Evolutionary conservation across 805 yeast genomes (phyloP).

Genomic region (Helenozyma baotianmanensis): DNA sequence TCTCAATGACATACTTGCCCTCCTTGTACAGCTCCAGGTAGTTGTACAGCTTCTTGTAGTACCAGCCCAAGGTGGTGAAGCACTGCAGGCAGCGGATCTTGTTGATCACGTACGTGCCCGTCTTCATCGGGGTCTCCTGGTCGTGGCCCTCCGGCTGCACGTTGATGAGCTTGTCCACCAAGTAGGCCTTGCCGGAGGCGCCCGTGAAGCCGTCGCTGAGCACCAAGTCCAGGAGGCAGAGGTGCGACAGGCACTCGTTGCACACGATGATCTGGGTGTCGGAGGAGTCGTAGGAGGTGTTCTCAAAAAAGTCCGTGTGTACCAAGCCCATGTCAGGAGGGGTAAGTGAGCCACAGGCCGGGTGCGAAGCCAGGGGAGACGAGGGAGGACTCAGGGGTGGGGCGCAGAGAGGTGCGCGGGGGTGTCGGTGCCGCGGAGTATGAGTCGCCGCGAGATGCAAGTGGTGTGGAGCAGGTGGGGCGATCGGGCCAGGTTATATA

Average conservation of each 20-base stretch:
- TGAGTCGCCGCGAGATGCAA: too few relatives aligned
- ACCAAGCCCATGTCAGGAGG: constrained; percentile 40
- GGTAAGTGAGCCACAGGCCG: too few relatives aligned
- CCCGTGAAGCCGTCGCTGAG: constrained; percentile 38
- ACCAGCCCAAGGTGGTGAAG: constrained; percentile 34
- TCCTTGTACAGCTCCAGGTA: constrained; percentile 38
- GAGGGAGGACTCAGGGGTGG: too few relatives aligned
- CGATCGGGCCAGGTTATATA: too few relatives aligned
- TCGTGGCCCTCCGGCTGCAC: constrained; percentile 21
- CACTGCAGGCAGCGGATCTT: constrained; percentile 40
- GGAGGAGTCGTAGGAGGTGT: constrained; percentile 29
- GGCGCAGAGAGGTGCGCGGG: too few relatives aligned
- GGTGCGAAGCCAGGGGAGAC: too few relatives aligned
- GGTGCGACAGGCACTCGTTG: constrained; percentile 36
- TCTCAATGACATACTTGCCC: constrained; percentile 42
- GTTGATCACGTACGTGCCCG: constrained; percentile 35
- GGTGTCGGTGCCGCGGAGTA: background rate
- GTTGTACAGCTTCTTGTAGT: constrained; percentile 33
- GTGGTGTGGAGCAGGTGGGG: too few relatives aligned
- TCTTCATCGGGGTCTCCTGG: constrained; percentile 34
- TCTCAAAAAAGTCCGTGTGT: constrained; percentile 36
- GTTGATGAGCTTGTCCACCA: constrained; percentile 38
- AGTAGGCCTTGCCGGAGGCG: constrained; percentile 36
- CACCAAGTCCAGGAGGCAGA: constrained; percentile 33
- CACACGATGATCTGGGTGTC: constrained; percentile 39